Evolutionary conservation across 2,329 filamentous ascomycete genomes (phyloP), one percentile per base, ranked within the genome.

Genomic region (Fusarium decemcellulare): DNA sequence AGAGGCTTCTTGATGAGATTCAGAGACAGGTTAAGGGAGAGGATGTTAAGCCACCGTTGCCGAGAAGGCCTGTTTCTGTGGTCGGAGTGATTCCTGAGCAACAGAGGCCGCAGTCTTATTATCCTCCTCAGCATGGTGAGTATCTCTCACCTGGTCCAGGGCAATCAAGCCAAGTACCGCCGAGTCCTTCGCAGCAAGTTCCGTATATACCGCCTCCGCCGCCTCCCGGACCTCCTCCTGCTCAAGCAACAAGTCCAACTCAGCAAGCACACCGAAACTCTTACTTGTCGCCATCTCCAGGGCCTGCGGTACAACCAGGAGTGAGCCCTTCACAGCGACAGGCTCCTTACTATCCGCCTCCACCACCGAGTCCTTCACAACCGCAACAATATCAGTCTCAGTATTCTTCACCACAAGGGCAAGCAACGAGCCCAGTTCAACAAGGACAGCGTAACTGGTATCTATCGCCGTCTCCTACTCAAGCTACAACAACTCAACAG

Each of bases 1-100:
- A 68, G 34, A 71, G 53, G 3, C 30, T 70, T 5, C 52, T 63
- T 36, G 65, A 68, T 29, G 68, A 71, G 61, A 71, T 71, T 23
- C 43, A 65, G n/a, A 44, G 8, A 15, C 53, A 55, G n/a, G 61
- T 44, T 27, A 14, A 48, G 12, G 44, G 16, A 1, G 44, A 53
- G 8, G 47, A 50, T 10, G 56, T 8, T 42, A 54, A 32, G 3
- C 67, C 67, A 5, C 48, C 67, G n/a, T 40, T 70, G 5, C 67
- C 67, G 1, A 70, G 14, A 3, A 71, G 68, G 1, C 67, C 67
- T 7, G 67, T 64, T 37, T 50, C 43, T 14, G 50, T 44, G 1
- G 16, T 47, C 27, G 57, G 36, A 12, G 4, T 11, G 4, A 47
- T 14, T 40, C 9, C 48, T 18, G 48, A 29, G 8, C 12, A 32